Evolutionary conservation across 1,284 basidiomycete species (phyloP).

Genomic region (Papiliotrema terrestris): DNA sequence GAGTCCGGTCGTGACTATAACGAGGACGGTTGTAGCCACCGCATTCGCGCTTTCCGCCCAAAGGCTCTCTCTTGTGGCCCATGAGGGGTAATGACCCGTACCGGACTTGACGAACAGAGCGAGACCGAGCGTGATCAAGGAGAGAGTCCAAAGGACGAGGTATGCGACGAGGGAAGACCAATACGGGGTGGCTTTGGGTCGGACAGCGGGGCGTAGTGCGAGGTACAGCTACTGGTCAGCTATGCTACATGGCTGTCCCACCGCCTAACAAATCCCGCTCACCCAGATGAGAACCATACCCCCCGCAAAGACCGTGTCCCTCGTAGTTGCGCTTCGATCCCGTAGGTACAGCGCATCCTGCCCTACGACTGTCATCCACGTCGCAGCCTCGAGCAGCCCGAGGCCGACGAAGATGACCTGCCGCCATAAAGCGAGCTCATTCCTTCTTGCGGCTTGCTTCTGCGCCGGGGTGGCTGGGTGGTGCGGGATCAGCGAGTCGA

Average conservation of each 20-base stretch:
- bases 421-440: slow-evolving; percentile 23
- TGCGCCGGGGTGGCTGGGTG: slow-evolving; percentile 13
- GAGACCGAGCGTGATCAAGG: slow-evolving; percentile 23
- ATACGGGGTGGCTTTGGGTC: slow-evolving; percentile 37
- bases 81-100: slow-evolving; percentile 22
- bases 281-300: slow-evolving; percentile 44
- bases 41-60: slow-evolving; percentile 28
- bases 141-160: slow-evolving; percentile 23
- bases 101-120: slow-evolving; percentile 25
- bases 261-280: too few species aligned
- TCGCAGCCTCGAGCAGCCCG: slow-evolving; percentile 21
- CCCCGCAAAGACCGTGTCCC: slow-evolving; percentile 21
- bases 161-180: slow-evolving; percentile 34
- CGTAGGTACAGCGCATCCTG: slow-evolving; percentile 14
- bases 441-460: slow-evolving; percentile 6
- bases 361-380: slow-evolving; percentile 37
- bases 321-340: slow-evolving; percentile 8
- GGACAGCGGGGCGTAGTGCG: slow-evolving; percentile 24
- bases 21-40: slow-evolving; percentile 18
- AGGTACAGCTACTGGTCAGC: slow-evolving; percentile 27
- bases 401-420: slow-evolving; percentile 26
- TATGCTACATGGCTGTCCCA: neutral
- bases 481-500: slow-evolving; percentile 24
- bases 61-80: slow-evolving; percentile 26
- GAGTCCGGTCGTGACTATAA: slow-evolving; percentile 23